phyloP scores from a whole-genome alignment of 805 yeast species.

The Lachancea waltii region DNA sequence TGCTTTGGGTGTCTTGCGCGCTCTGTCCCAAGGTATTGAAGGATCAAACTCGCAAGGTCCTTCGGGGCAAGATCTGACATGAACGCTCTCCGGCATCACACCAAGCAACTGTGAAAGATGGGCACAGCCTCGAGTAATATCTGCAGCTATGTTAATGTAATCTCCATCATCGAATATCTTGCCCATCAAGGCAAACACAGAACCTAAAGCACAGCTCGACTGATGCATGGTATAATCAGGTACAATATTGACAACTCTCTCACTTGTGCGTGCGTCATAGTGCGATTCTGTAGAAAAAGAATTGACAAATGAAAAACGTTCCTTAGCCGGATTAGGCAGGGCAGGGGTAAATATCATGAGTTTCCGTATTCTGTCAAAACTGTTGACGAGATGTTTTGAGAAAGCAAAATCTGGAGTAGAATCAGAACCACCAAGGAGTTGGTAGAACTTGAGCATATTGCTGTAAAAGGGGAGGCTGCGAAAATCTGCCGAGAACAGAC shows the following conservation, averaged over 20 bases:
- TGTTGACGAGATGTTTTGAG: constrained; percentile 14
- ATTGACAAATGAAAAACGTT: constrained; percentile 16
- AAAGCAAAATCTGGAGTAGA: constrained; percentile 9
- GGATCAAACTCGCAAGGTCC: constrained; percentile 5
- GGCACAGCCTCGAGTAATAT: constrained; percentile 45
- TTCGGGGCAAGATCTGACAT: constrained; percentile 14
- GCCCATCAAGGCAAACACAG: constrained; percentile 46
- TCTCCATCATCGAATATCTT: constrained; percentile 33
- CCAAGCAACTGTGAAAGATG: constrained; percentile 36
- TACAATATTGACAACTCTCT: constrained; percentile 19
- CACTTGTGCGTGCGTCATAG: constrained; percentile 21
- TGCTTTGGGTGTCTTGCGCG: not conserved
- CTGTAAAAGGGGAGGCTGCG: constrained; percentile 36
- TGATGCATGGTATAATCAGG: constrained; percentile 40
- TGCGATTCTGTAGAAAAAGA: constrained; percentile 16
- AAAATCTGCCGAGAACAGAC: constrained; percentile 5
- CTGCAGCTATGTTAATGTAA: constrained; percentile 36
- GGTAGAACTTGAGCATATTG: constrained; percentile 43
- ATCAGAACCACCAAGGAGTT: constrained; percentile 37
- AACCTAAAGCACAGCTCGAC: constrained; percentile 47
- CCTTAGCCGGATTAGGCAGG: constrained; percentile 34
- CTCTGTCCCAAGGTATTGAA: not conserved
- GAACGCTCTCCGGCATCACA: constrained; percentile 30
- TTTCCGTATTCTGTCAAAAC: constrained; percentile 35
- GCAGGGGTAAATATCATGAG: constrained; percentile 41